Evolutionary conservation across 2,329 filamentous ascomycete genomes (phyloP).

Genomic region (Stachybotrys chartarum): DNA sequence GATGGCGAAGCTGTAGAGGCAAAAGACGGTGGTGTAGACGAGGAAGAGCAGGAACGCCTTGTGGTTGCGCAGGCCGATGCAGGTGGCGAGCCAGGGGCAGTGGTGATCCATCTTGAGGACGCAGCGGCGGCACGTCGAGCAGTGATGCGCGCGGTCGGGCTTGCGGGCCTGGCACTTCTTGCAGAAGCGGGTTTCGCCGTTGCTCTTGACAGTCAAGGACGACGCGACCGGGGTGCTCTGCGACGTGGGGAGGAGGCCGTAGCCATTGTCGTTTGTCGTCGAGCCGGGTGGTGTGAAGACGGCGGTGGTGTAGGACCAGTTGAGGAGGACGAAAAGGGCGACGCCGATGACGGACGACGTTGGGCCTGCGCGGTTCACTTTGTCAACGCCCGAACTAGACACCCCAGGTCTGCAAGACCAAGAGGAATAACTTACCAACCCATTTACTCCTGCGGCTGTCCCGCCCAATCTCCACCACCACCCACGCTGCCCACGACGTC

Average conservation of each 20-base stretch:
- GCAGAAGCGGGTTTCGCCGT: conserved; percentile 81
- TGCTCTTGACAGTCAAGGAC: conserved; percentile 86
- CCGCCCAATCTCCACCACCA: conserved; percentile 67
- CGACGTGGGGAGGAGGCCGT: conserved; percentile 75
- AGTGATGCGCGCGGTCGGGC: conserved; percentile 94
- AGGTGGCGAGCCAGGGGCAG: conserved; percentile 95
- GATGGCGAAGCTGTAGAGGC: conserved; percentile 72
- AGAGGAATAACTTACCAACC: conserved; percentile 42
- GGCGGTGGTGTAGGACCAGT: conserved; percentile 84
- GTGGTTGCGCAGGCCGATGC: conserved; percentile 89
- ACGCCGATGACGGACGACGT: conserved; percentile 57
- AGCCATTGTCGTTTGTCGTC: conserved; percentile 58
- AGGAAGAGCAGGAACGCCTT: conserved; percentile 93
- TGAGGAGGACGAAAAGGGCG: conserved; percentile 68
- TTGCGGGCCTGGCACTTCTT: conserved; percentile 96
- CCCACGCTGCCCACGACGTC: conserved; percentile 92
- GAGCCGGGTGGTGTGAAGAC: conserved; percentile 87
- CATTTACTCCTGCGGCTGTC: conserved; percentile 43
- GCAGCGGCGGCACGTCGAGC: conserved; percentile 87
- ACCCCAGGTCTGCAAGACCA: too few species aligned
- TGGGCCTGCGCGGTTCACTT: conserved; percentile 32
- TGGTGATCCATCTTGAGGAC: conserved; percentile 99
- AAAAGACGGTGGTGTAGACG: conserved; percentile 81
- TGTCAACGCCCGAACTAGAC: conserved; percentile 4
- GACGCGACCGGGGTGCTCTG: conserved; percentile 54